phyloP scores from a whole-genome alignment of 805 yeast species.

The Suhomyces emberorum region DNA sequence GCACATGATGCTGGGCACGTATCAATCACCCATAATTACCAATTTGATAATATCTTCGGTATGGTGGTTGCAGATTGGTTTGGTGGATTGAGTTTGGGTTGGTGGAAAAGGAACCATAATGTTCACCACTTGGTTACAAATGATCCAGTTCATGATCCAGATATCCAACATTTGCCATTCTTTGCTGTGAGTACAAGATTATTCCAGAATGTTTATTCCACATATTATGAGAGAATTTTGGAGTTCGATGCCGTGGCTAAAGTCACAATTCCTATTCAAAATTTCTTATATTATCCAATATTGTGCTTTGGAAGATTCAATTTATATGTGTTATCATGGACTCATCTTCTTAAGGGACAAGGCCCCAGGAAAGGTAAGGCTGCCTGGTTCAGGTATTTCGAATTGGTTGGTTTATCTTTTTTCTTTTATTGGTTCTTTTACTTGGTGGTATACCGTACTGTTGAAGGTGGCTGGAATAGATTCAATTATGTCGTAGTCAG shows the following conservation, averaged over 20 bases:
- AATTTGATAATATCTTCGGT: slow-evolving; percentile 71
- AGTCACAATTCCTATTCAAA: slow-evolving; percentile 58
- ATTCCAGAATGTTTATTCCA: slow-evolving; percentile 68
- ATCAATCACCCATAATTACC: slow-evolving; percentile 76
- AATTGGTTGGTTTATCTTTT: slow-evolving; percentile 61
- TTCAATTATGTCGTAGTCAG: slow-evolving; percentile 65
- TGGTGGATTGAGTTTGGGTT: slow-evolving; percentile 88
- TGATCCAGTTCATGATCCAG: slow-evolving; percentile 93
- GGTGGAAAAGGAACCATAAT: slow-evolving; percentile 95
- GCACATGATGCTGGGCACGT: slow-evolving; percentile 92
- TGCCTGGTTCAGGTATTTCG: slow-evolving; percentile 82
- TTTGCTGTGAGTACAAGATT: slow-evolving; percentile 79
- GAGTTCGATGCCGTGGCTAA: slow-evolving; percentile 68
- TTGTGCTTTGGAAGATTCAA: slow-evolving; percentile 83
- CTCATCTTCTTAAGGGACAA: slow-evolving; percentile 64
- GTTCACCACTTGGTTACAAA: slow-evolving; percentile 92
- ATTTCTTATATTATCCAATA: slow-evolving; percentile 72
- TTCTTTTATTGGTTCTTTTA: slow-evolving; percentile 85
- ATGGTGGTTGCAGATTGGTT: slow-evolving; percentile 68
- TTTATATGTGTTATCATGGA: slow-evolving; percentile 78
- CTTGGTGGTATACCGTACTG: slow-evolving; percentile 46
- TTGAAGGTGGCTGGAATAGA: slow-evolving; percentile 54
- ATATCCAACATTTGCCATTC: slow-evolving; percentile 88
- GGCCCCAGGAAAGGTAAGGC: slow-evolving; percentile 83
- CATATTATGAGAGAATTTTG: slow-evolving; percentile 68